Percentiles rank a stretch among this genome's conserved stretches.
These are phyloP conservation scores for Anastatica hierochuntica DNA, from an alignment of 345 rosid species.

Conservation along the genomic window DNA sequence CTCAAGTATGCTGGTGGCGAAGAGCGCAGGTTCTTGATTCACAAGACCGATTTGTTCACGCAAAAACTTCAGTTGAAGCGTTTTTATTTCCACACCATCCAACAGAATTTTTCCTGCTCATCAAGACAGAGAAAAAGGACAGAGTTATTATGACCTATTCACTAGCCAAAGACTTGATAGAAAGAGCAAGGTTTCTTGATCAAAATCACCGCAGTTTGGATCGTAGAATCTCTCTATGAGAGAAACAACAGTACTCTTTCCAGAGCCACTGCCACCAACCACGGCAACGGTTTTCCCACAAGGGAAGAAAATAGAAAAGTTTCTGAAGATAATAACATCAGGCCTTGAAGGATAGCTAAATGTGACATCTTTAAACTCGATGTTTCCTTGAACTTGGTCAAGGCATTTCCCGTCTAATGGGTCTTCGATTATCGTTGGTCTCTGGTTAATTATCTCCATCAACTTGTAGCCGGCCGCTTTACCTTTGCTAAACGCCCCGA, in stretches of 20 bases:
- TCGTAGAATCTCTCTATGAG: conserved; percentile 92
- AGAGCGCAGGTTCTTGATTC: conserved; percentile 97
- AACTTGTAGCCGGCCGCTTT: conserved; percentile 93
- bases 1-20: conserved; percentile 89
- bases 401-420: conserved; percentile 56
- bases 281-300: conserved; percentile 96
- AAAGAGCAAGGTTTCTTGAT: not conserved
- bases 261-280: conserved; percentile 98
- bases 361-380: conserved; percentile 82
- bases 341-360: conserved; percentile 99
- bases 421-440: conserved; percentile 80
- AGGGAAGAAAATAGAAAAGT: conserved; percentile 84
- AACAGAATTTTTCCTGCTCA: conserved; percentile 78
- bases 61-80: conserved; percentile 76
- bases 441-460: conserved; percentile 93
- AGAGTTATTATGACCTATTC: conserved; percentile 8
- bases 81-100: conserved; percentile 84
- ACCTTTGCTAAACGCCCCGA: conserved; percentile 98
- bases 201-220: conserved; percentile 65
- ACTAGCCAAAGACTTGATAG: not conserved
- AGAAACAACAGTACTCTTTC: conserved; percentile 97
- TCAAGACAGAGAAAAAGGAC: not conserved
- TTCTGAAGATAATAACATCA: conserved; percentile 77
- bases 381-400: conserved; percentile 72
- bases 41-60: conserved; percentile 93